Evolutionary conservation across 331 rosid genomes (phyloP).

Genomic region (Pyracantha coccinea): DNA sequence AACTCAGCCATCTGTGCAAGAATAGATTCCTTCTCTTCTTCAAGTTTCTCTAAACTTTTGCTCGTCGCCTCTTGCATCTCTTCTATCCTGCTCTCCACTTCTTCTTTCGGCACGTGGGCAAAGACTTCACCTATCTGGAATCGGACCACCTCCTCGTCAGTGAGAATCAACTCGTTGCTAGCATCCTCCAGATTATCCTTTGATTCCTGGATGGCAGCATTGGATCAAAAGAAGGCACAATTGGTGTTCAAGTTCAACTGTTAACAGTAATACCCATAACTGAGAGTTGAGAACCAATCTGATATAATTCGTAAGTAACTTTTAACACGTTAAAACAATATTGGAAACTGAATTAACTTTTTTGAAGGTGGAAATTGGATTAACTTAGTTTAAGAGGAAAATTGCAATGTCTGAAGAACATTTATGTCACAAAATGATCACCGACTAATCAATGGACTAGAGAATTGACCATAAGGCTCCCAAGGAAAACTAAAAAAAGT

Average conservation of each 20-base stretch:
- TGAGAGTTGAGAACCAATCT: neutral
- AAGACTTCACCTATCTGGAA: constrained; percentile 85
- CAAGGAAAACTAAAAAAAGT: neutral
- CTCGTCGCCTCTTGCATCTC: constrained; percentile 57
- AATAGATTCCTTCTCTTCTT: constrained; percentile 57
- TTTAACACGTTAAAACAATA: neutral
- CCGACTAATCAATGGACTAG: neutral
- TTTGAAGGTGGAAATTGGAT: too few species aligned
- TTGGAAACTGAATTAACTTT: too few species aligned
- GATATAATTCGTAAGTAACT: neutral
- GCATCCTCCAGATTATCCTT: constrained; percentile 86
- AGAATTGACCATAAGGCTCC: neutral
- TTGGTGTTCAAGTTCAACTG: neutral
- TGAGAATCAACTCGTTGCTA: constrained; percentile 71
- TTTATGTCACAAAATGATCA: neutral
- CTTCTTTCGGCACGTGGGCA: constrained; percentile 78
- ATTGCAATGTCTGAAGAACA: neutral
- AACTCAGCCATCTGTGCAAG: constrained; percentile 68
- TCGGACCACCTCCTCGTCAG: constrained; percentile 73
- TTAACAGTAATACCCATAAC: neutral
- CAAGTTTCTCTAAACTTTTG: constrained; percentile 59
- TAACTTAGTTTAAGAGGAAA: neutral
- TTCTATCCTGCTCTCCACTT: constrained; percentile 74
- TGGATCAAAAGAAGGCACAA: neutral
- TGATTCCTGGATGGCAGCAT: constrained; percentile 37